Evolutionary conservation across 371 early-diverging fungal genomes (phyloP), one percentile per base, ranked within the genome.

Genomic region (Saksenaea oblongispora): DNA sequence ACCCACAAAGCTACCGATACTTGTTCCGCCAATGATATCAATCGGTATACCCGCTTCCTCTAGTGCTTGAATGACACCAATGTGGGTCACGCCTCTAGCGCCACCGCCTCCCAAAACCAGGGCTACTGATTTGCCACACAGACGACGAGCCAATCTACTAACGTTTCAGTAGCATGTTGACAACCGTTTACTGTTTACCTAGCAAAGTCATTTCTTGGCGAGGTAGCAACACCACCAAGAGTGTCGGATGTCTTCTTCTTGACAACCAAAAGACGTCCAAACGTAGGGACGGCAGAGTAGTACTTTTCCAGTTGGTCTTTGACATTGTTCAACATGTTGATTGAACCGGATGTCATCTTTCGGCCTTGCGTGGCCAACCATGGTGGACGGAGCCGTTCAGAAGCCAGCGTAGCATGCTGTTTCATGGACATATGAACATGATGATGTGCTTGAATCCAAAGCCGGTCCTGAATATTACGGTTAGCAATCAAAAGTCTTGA

Each of bases 51-150:
- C 97, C 0, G 96, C 97, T 73, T 99, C 99, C 78, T 99, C 99
- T 47, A 99, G 82, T 0, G 99, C 98, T 56, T 91, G 89, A 64
- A 99, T 93, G 18, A 99, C 88, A 41, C 99, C 99, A 47, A 99
- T 87, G 65, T 99, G 99, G 0, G 95, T 90, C 47, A 98, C 88
- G 14, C 99, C 99, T 42, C 99, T 88, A 0, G 99, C 99, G 1
- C 99, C 99, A 31, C 99, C 99, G 18, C 99, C 99, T 34, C 99
- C 98, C 34, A 99, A 83, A n/a, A 98, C 99, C 1, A 99, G 75
- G 1, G 99, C 99, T 15, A 99, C 94, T 0, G 97, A 95, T 66
- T 90, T 91, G 24, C 95, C 97, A 37, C 94, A 89, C 54, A 99
- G 76, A 14, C 97, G 89, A 41, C 99, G 91, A 3, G 96, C 96